phyloP scores from a whole-genome alignment of 2,329 filamentous ascomycete genomes.

The Zarea fungicola region DNA sequence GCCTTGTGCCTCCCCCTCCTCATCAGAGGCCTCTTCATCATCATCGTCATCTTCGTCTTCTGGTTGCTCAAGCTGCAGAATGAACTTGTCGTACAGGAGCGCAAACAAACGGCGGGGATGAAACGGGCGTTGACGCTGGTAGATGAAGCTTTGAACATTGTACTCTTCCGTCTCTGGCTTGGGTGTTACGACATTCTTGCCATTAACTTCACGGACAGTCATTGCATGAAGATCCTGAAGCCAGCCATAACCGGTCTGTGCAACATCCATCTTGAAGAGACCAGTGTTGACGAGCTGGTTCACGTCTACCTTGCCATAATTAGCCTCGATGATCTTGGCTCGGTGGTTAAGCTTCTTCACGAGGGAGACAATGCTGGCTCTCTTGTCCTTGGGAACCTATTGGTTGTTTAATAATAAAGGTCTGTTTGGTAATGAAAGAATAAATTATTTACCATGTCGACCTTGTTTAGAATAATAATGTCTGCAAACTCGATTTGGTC shows the following conservation, averaged over 20 bases:
- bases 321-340: constrained; percentile 59
- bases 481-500: constrained; percentile 76
- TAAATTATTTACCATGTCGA: constrained; percentile 47
- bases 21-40: constrained; percentile 27
- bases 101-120: constrained; percentile 42
- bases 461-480: constrained; percentile 67
- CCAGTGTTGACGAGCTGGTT: constrained; percentile 60
- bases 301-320: constrained; percentile 55
- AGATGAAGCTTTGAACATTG: constrained; percentile 66
- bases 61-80: constrained; percentile 41
- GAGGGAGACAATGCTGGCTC: constrained; percentile 44
- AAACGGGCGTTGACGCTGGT: constrained; percentile 53
- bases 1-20: constrained; percentile 24
- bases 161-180: constrained; percentile 71
- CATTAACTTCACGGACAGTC: constrained; percentile 52
- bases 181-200: constrained; percentile 51
- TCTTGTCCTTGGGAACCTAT: constrained; percentile 35
- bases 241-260: constrained; percentile 64
- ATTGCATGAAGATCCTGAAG: constrained; percentile 64
- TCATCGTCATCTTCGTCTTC: constrained; percentile 31
- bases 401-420: neutral
- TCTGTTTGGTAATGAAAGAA: neutral
- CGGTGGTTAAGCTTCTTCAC: constrained; percentile 60
- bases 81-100: constrained; percentile 44
- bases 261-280: constrained; percentile 59